These are phyloP conservation scores for Emergomyces africanus DNA, from an alignment of 2,329 filamentous ascomycete genomes.

Conservation along the genomic window DNA sequence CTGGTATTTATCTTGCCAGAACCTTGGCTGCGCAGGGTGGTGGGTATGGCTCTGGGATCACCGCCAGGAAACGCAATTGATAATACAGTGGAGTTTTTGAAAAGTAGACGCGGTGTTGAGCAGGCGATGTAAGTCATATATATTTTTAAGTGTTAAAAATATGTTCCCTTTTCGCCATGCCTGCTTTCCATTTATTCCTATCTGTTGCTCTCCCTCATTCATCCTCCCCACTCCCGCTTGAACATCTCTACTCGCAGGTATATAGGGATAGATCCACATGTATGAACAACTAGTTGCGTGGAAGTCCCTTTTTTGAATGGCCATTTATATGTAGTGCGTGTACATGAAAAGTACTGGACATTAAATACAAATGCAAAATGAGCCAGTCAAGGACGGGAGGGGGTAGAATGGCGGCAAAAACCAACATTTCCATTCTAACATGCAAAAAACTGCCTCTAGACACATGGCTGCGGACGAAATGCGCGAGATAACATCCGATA, in stretches of 20 bases:
- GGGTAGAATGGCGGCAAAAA: not conserved
- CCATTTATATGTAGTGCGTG: not conserved
- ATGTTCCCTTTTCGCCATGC: not conserved
- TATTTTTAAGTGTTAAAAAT: not conserved
- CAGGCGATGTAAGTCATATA: conserved; percentile 37
- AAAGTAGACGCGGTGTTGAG: conserved; percentile 35
- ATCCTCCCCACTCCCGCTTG: not conserved
- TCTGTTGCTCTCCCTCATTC: not conserved
- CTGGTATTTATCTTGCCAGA: conserved; percentile 33
- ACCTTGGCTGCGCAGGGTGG: conserved; percentile 26
- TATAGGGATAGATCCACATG: not conserved
- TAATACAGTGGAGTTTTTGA: conserved; percentile 39
- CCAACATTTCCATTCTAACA: not conserved
- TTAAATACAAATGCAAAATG: not conserved
- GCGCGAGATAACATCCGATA: conserved; percentile 41
- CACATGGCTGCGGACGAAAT: conserved; percentile 49
- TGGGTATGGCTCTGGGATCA: conserved; percentile 33
- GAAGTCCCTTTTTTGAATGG: not conserved
- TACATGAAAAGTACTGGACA: not conserved
- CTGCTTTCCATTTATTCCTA: not conserved
- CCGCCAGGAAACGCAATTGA: conserved; percentile 28
- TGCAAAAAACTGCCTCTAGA: conserved; percentile 14
- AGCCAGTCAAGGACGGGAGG: not conserved
- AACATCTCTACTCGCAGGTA: not conserved
- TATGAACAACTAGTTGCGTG: not conserved